Percentiles rank a stretch among this genome's conserved stretches.
These are phyloP conservation scores for Pelargonium exstipulatum DNA, from an alignment of 441 rosid species.

Conservation along the genomic window DNA sequence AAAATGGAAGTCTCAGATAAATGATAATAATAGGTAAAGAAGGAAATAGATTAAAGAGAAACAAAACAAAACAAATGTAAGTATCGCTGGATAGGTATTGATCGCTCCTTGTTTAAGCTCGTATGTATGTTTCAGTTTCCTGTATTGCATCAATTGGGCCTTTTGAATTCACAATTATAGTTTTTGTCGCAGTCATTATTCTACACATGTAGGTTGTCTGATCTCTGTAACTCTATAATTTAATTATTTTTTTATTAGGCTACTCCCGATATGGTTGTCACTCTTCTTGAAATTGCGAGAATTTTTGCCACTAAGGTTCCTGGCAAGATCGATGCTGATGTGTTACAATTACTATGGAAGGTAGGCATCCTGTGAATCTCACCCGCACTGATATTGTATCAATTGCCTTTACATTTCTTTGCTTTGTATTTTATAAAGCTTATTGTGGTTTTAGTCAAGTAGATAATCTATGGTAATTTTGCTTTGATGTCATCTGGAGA, in stretches of 20 bases:
- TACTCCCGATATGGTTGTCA: constrained; percentile 99
- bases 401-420: not conserved
- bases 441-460: not conserved
- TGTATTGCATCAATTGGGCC: not conserved
- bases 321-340: constrained; percentile 98
- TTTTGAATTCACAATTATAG: not conserved
- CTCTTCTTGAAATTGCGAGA: constrained; percentile 98
- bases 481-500: not conserved
- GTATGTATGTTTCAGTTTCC: not conserved
- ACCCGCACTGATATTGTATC: constrained; percentile 1
- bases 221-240: not conserved
- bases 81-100: not conserved
- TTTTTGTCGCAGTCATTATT: not conserved
- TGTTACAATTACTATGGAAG: constrained; percentile 93
- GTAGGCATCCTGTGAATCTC: constrained; percentile 33
- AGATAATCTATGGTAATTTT: not conserved
- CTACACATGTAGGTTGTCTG: not conserved
- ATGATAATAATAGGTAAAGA: not conserved
- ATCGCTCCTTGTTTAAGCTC: not conserved
- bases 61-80: not conserved
- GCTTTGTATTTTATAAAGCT: not conserved
- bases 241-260: constrained; percentile 42
- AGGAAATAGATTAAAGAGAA: not conserved
- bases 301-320: constrained; percentile 99
- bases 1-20: not conserved